These are phyloP conservation scores for Dendrocalamus sinicus DNA, from an alignment of 176 grass and related monocot genomes.

Conservation along the genomic window DNA sequence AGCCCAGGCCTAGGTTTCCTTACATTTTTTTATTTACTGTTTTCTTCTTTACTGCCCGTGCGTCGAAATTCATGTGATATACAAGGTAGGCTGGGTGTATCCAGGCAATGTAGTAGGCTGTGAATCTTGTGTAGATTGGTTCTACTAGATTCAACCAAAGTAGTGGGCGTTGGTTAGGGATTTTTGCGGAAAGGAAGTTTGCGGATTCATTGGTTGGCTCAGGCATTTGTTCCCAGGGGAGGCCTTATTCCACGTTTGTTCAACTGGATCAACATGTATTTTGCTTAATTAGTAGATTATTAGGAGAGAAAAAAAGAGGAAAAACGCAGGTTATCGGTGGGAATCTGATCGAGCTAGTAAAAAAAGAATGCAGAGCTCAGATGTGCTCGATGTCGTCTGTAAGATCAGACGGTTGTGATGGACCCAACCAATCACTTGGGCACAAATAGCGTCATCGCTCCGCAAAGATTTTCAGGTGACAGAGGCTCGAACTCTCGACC, in stretches of 20 bases:
- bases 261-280: neutral
- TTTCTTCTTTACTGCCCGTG: neutral
- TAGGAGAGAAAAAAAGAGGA: neutral
- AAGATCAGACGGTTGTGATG: neutral
- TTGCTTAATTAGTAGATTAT: neutral
- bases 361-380: neutral
- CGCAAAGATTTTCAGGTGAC: conserved; percentile 5
- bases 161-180: neutral
- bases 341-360: too few species aligned
- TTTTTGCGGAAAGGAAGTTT: neutral
- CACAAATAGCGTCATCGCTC: conserved; percentile 8
- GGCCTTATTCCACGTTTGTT: neutral
- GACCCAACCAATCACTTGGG: conserved; percentile 28
- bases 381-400: conserved; percentile 10
- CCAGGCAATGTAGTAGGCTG: neutral
- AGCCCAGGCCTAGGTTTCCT: too few species aligned
- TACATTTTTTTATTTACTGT: neutral
- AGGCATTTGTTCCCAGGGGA: neutral
- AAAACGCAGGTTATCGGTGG: too few species aligned
- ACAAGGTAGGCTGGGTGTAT: neutral
- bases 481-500: conserved; percentile 66
- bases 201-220: neutral
- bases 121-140: neutral
- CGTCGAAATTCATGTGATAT: neutral
- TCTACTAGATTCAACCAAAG: neutral